Evolutionary conservation across 2,329 filamentous ascomycete genomes (phyloP).

Genomic region (Fusarium nodosum): DNA sequence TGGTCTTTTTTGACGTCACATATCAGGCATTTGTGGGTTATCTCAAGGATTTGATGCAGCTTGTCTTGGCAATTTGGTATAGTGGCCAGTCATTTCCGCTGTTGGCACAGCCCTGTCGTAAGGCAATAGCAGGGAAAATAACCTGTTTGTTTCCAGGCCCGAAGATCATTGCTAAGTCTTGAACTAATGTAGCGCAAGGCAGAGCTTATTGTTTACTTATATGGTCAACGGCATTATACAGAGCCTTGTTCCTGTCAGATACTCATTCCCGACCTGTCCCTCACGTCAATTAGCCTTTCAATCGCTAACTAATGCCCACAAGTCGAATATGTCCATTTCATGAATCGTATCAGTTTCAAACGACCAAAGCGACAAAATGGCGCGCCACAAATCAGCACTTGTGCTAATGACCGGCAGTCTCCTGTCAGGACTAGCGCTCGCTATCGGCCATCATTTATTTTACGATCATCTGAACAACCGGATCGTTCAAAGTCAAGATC

Average conservation of each 20-base stretch:
- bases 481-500: not conserved
- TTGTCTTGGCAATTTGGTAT: not conserved
- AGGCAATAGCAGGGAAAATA: not conserved
- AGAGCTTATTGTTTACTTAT: not conserved
- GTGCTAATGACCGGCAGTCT: slow-evolving; percentile 14
- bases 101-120: not conserved
- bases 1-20: not conserved
- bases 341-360: not conserved
- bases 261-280: too few relatives aligned
- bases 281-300: too few relatives aligned
- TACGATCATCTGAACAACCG: not conserved
- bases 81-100: not conserved
- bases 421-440: not conserved
- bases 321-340: too few relatives aligned
- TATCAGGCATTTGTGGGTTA: not conserved
- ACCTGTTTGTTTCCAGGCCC: not conserved
- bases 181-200: not conserved
- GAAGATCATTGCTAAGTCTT: not conserved
- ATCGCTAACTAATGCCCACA: rapidly evolving
- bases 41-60: not conserved
- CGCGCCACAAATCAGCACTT: not conserved
- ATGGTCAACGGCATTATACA: too few relatives aligned
- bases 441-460: slow-evolving; percentile 22
- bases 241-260: not conserved
- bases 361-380: not conserved